A percentile compares a stretch with the other conserved stretches of the same genome.
Evolutionary conservation across 768 basidiomycete genomes (phyloP).

Genomic region (Gautieria morchelliformis): DNA sequence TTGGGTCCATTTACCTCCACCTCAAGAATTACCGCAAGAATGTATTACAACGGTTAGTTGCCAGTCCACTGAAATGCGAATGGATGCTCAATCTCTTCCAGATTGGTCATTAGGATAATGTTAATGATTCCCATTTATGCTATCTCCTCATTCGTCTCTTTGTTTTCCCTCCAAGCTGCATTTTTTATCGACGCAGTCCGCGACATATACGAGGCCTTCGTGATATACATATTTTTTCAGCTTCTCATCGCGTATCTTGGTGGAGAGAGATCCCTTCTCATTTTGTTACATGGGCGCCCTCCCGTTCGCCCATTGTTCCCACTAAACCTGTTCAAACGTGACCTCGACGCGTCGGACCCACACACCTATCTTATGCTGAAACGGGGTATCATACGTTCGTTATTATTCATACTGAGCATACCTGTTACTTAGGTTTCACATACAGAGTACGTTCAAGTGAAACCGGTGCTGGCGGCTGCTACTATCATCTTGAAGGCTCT

Average conservation of each 20-base stretch:
- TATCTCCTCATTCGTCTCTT: slow-evolving; percentile 80
- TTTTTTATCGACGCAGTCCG: slow-evolving; percentile 93
- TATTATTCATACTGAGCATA: not conserved
- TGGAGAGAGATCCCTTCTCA: slow-evolving; percentile 88
- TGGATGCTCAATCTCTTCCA: slow-evolving; percentile 18
- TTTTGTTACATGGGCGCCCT: slow-evolving; percentile 82
- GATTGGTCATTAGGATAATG: slow-evolving; percentile 94
- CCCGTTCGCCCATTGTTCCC: slow-evolving; percentile 87
- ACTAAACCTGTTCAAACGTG: slow-evolving; percentile 67
- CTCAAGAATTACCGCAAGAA: slow-evolving; percentile 84
- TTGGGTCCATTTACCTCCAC: slow-evolving; percentile 69
- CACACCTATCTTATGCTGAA: slow-evolving; percentile 91
- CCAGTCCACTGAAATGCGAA: not conserved
- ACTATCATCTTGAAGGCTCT: slow-evolving; percentile 81
- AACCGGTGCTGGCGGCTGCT: slow-evolving; percentile 77
- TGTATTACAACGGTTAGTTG: slow-evolving; percentile 57
- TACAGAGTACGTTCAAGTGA: slow-evolving; percentile 96
- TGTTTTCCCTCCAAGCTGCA: slow-evolving; percentile 89
- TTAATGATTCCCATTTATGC: slow-evolving; percentile 94
- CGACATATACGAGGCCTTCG: slow-evolving; percentile 94
- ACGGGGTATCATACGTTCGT: slow-evolving; percentile 86
- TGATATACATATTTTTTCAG: slow-evolving; percentile 88
- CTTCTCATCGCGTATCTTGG: slow-evolving; percentile 79
- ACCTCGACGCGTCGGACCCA: slow-evolving; percentile 92
- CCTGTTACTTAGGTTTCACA: not conserved